Base-by-base conservation (phyloP, 2,329 filamentous ascomycete genomes). In the Clarireedia sp. region DNA sequence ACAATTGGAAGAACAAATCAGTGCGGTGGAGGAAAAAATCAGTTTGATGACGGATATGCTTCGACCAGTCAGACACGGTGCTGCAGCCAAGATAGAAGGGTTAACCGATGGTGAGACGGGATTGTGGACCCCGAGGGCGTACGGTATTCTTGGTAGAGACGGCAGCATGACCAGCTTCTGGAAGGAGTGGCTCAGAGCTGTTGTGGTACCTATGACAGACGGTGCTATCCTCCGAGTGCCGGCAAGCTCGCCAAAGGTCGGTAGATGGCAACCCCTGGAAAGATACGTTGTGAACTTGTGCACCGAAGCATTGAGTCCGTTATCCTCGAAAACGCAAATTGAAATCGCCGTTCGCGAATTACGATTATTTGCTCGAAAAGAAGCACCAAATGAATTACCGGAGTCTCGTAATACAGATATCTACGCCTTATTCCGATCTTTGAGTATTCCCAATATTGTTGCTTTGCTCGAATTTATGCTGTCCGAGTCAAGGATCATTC, bases 251-350 rank as follows among this genome's bases (percentile, higher is more conserved):
- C 91, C 94, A 12, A 89, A 85, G 65, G 84, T 96, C 61, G 94
- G 94, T 45, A 83, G 90, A 68, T 99, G 94, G 94, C 92, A 96
- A 70, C 94, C 94, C 14, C 74, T 99, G 58, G 94, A 99, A 74
- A 85, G 91, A 67, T 99, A 97, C 70, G 91, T 99, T 36, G 86
- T 97, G 73, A 97, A 97, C 69, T 78, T 99, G 36, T 99, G 94
- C 72, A 91, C 91, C 9, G 92, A 97, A 72, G 94, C 94, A 2
- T 87, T 95, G 66, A 92, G 88, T 66, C 94, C 94, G 1, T 82
- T 96, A 50, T 88, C 87, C 36, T 97, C 94, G 40, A 92, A 95
- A 72, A 97, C 92, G 0, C 94, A 99, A 69, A 90, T 97, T 33
- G 94, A 99, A 72, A 78, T 97, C 38, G 86, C 87, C 0, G 83